These are phyloP conservation scores for Cyberlindnera sargentensis DNA, from an alignment of 805 yeast species.

Conservation along the genomic window DNA sequence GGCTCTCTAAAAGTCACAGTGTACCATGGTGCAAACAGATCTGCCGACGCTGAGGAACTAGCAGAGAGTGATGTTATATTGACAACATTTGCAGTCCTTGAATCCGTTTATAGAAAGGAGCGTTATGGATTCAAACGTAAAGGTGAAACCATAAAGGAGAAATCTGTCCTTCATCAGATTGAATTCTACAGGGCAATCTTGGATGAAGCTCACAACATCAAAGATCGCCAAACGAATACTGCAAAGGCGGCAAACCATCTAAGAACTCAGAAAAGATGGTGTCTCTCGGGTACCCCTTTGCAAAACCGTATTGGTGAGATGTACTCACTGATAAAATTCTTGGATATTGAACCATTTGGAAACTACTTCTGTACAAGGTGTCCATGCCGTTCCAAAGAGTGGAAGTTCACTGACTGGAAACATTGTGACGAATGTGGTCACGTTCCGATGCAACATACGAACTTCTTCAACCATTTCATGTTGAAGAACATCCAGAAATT, in stretches of 20 bases:
- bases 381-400: constrained; percentile 71
- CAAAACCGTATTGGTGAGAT: constrained; percentile 96
- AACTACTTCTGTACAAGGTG: constrained; percentile 91
- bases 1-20: constrained; percentile 60
- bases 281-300: constrained; percentile 92
- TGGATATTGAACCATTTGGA: constrained; percentile 80
- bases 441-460: constrained; percentile 90
- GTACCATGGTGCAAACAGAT: constrained; percentile 82
- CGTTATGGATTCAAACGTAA: constrained; percentile 76
- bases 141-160: constrained; percentile 62
- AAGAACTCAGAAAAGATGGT: constrained; percentile 73
- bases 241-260: constrained; percentile 84
- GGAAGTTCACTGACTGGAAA: constrained; percentile 81
- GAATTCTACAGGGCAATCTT: constrained; percentile 79
- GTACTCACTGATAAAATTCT: constrained; percentile 82
- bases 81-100: constrained; percentile 90
- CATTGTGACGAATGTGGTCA: constrained; percentile 86
- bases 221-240: constrained; percentile 89
- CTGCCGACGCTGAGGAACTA: constrained; percentile 45
- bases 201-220: constrained; percentile 97
- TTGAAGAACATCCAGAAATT: constrained; percentile 85
- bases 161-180: constrained; percentile 65
- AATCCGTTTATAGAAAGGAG: constrained; percentile 79
- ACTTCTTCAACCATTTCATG: constrained; percentile 93
- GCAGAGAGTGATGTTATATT: constrained; percentile 67